phyloP scores from a whole-genome alignment of 352 stramenopile species.

The Pythium biforme region DNA sequence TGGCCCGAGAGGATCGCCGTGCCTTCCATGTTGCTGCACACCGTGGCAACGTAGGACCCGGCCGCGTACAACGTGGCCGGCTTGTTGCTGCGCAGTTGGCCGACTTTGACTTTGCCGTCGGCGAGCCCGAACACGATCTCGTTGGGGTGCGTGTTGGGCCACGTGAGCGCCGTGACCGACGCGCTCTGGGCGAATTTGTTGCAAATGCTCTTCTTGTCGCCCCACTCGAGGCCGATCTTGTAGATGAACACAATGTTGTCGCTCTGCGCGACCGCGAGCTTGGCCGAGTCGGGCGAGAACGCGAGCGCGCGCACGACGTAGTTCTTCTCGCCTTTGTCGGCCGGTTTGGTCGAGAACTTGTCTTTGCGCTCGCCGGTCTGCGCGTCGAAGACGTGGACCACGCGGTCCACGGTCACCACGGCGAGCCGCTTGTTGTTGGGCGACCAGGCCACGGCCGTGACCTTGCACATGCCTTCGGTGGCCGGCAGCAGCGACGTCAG shows the following conservation, averaged over 20 bases:
- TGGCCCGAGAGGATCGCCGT: slow-evolving; percentile 89
- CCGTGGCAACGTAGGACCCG: slow-evolving; percentile 76
- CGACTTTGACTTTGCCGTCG: slow-evolving; percentile 93
- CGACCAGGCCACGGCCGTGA: slow-evolving; percentile 91
- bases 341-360: slow-evolving; percentile 95
- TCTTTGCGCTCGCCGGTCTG: slow-evolving; percentile 91
- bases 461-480: slow-evolving; percentile 89
- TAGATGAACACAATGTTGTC: slow-evolving; percentile 98
- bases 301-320: slow-evolving; percentile 91
- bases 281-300: slow-evolving; percentile 93
- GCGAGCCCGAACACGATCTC: slow-evolving; percentile 94
- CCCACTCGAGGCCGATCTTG: slow-evolving; percentile 93
- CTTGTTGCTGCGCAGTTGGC: slow-evolving; percentile 93
- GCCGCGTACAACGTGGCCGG: slow-evolving; percentile 86
- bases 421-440: slow-evolving; percentile 92
- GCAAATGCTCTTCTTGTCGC: slow-evolving; percentile 96
- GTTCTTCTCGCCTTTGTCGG: slow-evolving; percentile 94
- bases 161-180: slow-evolving; percentile 88
- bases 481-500: slow-evolving; percentile 90
- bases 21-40: slow-evolving; percentile 88
- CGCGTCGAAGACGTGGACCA: slow-evolving; percentile 93
- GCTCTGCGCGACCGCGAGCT: slow-evolving; percentile 94
- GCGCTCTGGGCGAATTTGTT: slow-evolving; percentile 92
- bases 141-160: slow-evolving; percentile 89
- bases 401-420: slow-evolving; percentile 90